Percentiles rank a stretch among this genome's conserved stretches.
Evolutionary conservation across 192 early-diverging fungal species (phyloP).

Genomic region (Chytriomyces hyalinus): DNA sequence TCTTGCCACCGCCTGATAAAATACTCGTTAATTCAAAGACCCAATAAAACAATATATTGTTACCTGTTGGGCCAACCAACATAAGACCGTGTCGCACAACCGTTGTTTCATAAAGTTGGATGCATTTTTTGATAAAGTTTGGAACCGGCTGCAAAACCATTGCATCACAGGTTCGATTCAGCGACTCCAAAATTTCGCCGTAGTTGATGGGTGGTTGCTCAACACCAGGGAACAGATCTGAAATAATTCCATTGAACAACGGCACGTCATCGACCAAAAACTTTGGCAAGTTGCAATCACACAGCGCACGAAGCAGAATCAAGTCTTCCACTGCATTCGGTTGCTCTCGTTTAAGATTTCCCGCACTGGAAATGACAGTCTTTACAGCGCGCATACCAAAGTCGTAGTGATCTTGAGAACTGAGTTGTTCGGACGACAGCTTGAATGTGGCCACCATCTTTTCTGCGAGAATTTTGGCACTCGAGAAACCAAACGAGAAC

Average conservation of each 20-base stretch:
- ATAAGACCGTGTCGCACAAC: constrained; percentile 66
- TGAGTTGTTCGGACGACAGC: constrained; percentile 63
- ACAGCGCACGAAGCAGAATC: constrained; percentile 62
- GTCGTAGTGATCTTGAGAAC: constrained; percentile 71
- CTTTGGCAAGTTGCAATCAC: constrained; percentile 66
- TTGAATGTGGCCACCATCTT: constrained; percentile 72
- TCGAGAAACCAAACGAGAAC: constrained; percentile 67
- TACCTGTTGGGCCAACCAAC: constrained; percentile 62
- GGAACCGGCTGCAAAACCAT: constrained; percentile 56
- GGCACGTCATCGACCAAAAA: constrained; percentile 68
- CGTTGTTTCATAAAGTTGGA: constrained; percentile 69
- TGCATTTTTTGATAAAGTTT: constrained; percentile 65
- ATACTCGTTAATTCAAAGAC: background rate
- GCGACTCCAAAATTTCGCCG: constrained; percentile 57
- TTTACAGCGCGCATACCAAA: constrained; percentile 70
- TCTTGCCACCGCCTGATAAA: constrained; percentile 56
- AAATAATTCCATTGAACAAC: constrained; percentile 66
- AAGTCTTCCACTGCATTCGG: constrained; percentile 61
- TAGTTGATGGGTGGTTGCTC: constrained; percentile 64
- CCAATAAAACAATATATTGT: background rate
- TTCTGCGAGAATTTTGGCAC: constrained; percentile 63
- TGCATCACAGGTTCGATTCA: constrained; percentile 51
- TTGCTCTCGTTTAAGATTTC: constrained; percentile 64
- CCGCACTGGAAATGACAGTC: constrained; percentile 66
- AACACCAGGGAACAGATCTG: constrained; percentile 64